phyloP scores from a whole-genome alignment of 495 filamentous ascomycete species.

The Podospora conica region DNA sequence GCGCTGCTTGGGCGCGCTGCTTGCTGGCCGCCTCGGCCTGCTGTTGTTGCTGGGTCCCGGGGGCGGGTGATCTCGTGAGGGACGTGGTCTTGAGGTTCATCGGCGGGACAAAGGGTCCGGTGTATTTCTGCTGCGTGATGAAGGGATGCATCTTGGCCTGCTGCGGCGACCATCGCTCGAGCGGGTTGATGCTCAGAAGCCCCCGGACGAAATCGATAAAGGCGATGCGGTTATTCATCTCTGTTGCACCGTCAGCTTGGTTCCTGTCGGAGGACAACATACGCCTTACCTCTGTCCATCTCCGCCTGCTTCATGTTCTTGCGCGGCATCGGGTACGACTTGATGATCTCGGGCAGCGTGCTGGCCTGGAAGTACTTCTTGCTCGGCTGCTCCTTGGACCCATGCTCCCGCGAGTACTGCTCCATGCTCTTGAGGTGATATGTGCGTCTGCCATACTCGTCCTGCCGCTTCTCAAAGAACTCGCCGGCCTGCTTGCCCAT shows the following conservation, averaged over 20 bases:
- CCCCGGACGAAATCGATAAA: slow-evolving; percentile 99
- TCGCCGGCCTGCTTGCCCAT: slow-evolving; percentile 97
- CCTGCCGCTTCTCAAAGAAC: slow-evolving; percentile 91
- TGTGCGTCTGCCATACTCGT: slow-evolving; percentile 81
- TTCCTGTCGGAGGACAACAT: not conserved
- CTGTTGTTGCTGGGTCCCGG: slow-evolving; percentile 96
- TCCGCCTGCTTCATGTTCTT: slow-evolving; percentile 99
- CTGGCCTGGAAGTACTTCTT: slow-evolving; percentile 98
- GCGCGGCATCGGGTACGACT: slow-evolving; percentile 93
- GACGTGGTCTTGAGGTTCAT: slow-evolving; percentile 89
- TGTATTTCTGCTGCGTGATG: slow-evolving; percentile 97
- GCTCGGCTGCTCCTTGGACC: slow-evolving; percentile 96
- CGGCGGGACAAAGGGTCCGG: slow-evolving; percentile 91
- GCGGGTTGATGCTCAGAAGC: slow-evolving; percentile 85
- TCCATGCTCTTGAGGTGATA: slow-evolving; percentile 96
- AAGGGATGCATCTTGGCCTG: slow-evolving; percentile 97
- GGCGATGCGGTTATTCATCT: slow-evolving; percentile 96
- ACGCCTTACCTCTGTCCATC: slow-evolving; percentile 78
- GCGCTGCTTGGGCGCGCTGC: slow-evolving; percentile 67
- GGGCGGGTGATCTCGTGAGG: slow-evolving; percentile 78
- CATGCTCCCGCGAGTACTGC: slow-evolving; percentile 90
- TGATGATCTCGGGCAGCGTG: slow-evolving; percentile 92
- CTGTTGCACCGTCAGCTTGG: slow-evolving; percentile 41
- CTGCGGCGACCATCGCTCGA: slow-evolving; percentile 96
- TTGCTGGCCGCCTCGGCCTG: slow-evolving; percentile 88